Evolutionary conservation across 2,329 filamentous ascomycete genomes (phyloP).

Genomic region (Paecilomyces niveus): DNA sequence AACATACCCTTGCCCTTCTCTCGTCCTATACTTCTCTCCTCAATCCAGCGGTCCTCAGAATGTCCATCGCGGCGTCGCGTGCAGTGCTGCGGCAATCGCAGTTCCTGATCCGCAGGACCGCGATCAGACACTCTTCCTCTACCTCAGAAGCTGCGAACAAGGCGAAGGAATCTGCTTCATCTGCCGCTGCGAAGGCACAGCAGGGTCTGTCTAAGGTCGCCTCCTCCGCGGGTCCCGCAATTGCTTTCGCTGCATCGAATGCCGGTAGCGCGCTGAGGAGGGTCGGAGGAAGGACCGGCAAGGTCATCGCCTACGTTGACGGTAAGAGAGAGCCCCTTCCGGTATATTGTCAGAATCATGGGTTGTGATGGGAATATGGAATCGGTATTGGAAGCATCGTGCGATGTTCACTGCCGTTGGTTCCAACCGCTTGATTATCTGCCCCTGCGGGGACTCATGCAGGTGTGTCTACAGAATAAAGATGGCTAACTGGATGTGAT

Average conservation of each 20-base stretch:
- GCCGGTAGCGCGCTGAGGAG: constrained; percentile 61
- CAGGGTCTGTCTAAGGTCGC: constrained; percentile 77
- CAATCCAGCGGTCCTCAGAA: constrained; percentile 26
- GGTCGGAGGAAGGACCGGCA: constrained; percentile 77
- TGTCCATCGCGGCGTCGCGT: constrained; percentile 38
- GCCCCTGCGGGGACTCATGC: not conserved
- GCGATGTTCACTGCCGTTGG: not conserved
- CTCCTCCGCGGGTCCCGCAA: constrained; percentile 69
- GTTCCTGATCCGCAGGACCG: constrained; percentile 39
- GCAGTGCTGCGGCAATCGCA: constrained; percentile 41
- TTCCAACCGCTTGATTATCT: not conserved
- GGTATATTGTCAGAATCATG: constrained; percentile 10
- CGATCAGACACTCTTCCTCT: constrained; percentile 41
- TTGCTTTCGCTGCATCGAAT: constrained; percentile 64
- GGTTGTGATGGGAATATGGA: not conserved
- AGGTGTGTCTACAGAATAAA: not conserved
- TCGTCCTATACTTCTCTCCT: constrained; percentile 15
- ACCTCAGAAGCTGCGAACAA: constrained; percentile 39
- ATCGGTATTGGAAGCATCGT: not conserved
- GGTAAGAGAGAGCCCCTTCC: constrained; percentile 52
- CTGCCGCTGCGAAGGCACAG: constrained; percentile 56
- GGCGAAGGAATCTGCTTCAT: constrained; percentile 37
- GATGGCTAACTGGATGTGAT: not conserved
- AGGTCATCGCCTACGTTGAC: constrained; percentile 71
- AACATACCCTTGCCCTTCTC: constrained; percentile 17